phyloP scores from a whole-genome alignment of 768 basidiomycete species.

The Mycena vulgaris region DNA sequence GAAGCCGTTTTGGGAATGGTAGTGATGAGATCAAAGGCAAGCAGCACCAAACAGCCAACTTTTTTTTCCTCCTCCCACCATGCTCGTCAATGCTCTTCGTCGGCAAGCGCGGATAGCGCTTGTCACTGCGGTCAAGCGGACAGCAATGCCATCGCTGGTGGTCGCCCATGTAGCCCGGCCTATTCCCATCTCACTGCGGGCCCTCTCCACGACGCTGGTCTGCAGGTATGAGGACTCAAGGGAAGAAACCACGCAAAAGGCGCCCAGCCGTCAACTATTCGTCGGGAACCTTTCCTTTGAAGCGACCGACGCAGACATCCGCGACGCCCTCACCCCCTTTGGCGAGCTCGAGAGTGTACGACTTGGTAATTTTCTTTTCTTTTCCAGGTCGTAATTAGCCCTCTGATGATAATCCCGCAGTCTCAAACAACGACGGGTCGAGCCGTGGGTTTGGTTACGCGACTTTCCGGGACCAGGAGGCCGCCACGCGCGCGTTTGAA shows the following conservation, averaged over 20 bases:
- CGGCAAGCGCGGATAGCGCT: conserved; percentile 53
- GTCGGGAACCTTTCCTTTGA: conserved; percentile 35
- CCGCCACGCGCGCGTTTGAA: not conserved
- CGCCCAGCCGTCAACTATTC: conserved; percentile 28
- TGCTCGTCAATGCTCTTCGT: conserved; percentile 57
- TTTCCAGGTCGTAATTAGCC: not conserved
- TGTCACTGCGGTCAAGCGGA: conserved; percentile 19
- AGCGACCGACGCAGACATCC: conserved; percentile 26
- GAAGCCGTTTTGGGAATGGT: too few relatives aligned
- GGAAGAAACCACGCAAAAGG: conserved; percentile 25
- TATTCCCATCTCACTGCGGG: conserved; percentile 16
- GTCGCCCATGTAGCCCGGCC: conserved; percentile 3
- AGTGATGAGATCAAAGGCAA: not conserved
- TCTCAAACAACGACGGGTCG: conserved; percentile 33
- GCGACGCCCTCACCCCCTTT: not conserved
- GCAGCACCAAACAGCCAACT: not conserved
- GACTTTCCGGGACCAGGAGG: conserved; percentile 6
- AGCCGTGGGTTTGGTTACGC: conserved; percentile 35
- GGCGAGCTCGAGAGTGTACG: conserved; percentile 29
- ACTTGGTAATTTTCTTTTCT: conserved; percentile 15
- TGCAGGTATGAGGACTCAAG: conserved; percentile 4
- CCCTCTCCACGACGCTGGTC: conserved; percentile 40
- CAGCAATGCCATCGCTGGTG: conserved; percentile 8
- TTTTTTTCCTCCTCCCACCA: conserved; percentile 40
- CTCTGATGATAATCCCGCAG: not conserved